Evolutionary conservation across 169 alveolate genomes (phyloP).

Genomic region (Plasmodium relictum): DNA sequence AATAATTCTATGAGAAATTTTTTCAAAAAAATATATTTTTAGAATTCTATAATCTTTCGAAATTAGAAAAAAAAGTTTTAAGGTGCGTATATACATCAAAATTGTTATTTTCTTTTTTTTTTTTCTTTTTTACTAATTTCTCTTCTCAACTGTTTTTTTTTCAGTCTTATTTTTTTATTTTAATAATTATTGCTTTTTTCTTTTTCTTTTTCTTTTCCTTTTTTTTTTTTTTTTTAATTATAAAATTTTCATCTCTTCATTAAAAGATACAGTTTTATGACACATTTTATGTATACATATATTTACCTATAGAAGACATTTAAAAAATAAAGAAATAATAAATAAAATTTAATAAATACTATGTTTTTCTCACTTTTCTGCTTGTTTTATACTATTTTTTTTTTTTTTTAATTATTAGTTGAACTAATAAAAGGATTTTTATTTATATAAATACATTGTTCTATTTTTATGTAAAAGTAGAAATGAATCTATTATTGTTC

Average conservation of each 20-base stretch:
- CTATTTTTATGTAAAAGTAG: too few relatives aligned
- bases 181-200: too few relatives aligned
- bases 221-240: conserved; percentile 1
- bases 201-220: conserved; percentile 20
- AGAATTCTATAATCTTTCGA: conserved; percentile 57
- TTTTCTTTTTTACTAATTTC: conserved; percentile 36
- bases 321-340: conserved; percentile 10
- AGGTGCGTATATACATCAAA: conserved; percentile 75
- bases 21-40: conserved; percentile 31
- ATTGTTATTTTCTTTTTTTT: conserved; percentile 6
- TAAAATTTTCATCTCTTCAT: conserved; percentile 31
- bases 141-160: conserved; percentile 18
- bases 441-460: too few relatives aligned
- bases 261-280: background rate
- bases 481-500: too few relatives aligned
- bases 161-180: too few relatives aligned
- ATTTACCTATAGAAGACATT: conserved; percentile 40
- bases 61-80: conserved; percentile 48
- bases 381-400: too few relatives aligned
- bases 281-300: conserved; percentile 9
- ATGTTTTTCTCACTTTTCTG: too few relatives aligned
- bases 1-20: conserved; percentile 70
- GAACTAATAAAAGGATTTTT: too few relatives aligned
- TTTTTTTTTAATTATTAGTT: too few relatives aligned
- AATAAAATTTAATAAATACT: too few relatives aligned